A percentile compares a stretch with the other conserved stretches of the same genome.
phyloP scores from a whole-genome alignment of 2,329 filamentous ascomycete species.

The Colletotrichum incanum region DNA sequence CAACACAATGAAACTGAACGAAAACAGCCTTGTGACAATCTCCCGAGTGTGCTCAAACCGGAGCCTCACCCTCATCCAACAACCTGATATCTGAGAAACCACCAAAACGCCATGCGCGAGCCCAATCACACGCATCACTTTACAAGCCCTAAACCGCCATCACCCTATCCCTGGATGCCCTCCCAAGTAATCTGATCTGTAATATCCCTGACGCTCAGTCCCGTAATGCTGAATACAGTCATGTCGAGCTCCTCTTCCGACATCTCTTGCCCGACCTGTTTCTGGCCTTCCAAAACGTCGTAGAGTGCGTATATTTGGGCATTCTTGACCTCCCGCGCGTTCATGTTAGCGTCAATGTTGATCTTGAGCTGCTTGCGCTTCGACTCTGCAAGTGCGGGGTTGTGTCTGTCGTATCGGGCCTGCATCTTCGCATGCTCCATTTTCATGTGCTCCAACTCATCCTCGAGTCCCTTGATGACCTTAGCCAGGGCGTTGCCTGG shows the following conservation, averaged over 20 bases:
- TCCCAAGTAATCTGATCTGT: slow-evolving; percentile 61
- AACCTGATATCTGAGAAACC: slow-evolving; percentile 12
- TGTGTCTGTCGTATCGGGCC: slow-evolving; percentile 74
- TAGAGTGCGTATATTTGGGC: slow-evolving; percentile 88
- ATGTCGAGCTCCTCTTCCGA: slow-evolving; percentile 75
- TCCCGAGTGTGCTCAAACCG: slow-evolving; percentile 20
- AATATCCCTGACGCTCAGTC: slow-evolving; percentile 61
- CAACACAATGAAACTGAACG: slow-evolving; percentile 17
- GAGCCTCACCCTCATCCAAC: slow-evolving; percentile 4
- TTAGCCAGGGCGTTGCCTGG: slow-evolving; percentile 82
- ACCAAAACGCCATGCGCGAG: slow-evolving; percentile 24
- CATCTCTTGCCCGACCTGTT: slow-evolving; percentile 75
- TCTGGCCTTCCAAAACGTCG: slow-evolving; percentile 87
- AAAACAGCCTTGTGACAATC: slow-evolving; percentile 34
- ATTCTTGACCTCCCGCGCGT: slow-evolving; percentile 79
- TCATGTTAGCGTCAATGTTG: slow-evolving; percentile 74
- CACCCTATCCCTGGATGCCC: slow-evolving; percentile 52
- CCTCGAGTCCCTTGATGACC: slow-evolving; percentile 86
- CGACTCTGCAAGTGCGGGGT: slow-evolving; percentile 76
- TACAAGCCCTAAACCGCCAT: slow-evolving; percentile 20
- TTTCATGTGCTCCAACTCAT: slow-evolving; percentile 85
- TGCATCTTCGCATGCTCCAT: slow-evolving; percentile 76
- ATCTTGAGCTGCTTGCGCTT: slow-evolving; percentile 74
- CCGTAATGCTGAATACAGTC: slow-evolving; percentile 72
- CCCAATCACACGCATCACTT: slow-evolving; percentile 5